Evolutionary conservation across 371 early-diverging fungal species (phyloP).

Genomic region (Lichtheimia ramosa): DNA sequence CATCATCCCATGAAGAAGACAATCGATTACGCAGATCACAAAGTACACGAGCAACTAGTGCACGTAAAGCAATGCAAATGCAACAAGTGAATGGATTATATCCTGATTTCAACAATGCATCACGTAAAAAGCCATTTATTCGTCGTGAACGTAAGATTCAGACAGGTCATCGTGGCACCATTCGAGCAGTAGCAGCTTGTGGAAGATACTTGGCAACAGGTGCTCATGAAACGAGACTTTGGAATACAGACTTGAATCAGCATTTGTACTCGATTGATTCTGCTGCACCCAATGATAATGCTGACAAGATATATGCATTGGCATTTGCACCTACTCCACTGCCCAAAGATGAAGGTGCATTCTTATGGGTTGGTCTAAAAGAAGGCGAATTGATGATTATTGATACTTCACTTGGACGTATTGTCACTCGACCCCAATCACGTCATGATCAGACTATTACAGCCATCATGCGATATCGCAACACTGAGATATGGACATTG

Average conservation of each 20-base stretch:
- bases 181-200: slow-evolving; percentile 19
- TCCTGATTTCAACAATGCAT: slow-evolving; percentile 25
- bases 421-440: slow-evolving; percentile 51
- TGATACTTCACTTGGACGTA: slow-evolving; percentile 46
- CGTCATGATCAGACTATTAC: slow-evolving; percentile 61
- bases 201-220: slow-evolving; percentile 25
- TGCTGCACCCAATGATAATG: slow-evolving; percentile 16
- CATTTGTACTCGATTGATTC: slow-evolving; percentile 15
- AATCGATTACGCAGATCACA: slow-evolving; percentile 9
- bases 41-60: slow-evolving; percentile 7
- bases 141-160: slow-evolving; percentile 5
- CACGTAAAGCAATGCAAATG: slow-evolving; percentile 19
- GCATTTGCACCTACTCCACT: slow-evolving; percentile 37
- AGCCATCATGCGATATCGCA: slow-evolving; percentile 60
- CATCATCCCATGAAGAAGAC: background rate
- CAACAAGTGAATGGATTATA: slow-evolving; percentile 17
- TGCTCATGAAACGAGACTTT: slow-evolving; percentile 19
- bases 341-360: slow-evolving; percentile 55
- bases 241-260: slow-evolving; percentile 16
- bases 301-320: slow-evolving; percentile 30
- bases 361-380: slow-evolving; percentile 65
- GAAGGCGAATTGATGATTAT: slow-evolving; percentile 63
- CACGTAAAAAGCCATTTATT: slow-evolving; percentile 21
- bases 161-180: slow-evolving; percentile 16
- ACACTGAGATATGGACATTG: slow-evolving; percentile 69